Evolutionary conservation across 148 eudicot genomes (phyloP).

Genomic region (Vaccinium corymbosum): DNA sequence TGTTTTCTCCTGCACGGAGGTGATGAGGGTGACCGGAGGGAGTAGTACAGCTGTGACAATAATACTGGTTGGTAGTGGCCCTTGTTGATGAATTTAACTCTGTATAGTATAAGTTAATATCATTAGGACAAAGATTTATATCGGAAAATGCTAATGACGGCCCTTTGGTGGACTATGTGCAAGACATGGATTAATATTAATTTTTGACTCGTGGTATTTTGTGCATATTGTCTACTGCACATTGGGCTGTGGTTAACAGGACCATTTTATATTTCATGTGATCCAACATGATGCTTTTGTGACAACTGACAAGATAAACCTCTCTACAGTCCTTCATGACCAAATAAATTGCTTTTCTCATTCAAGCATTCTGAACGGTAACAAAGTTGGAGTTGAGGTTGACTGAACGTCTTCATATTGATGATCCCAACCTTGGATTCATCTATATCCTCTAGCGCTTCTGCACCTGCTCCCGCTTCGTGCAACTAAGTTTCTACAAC

Average conservation of each 20-base stretch:
- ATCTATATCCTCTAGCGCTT: neutral
- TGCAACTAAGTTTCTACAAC: neutral
- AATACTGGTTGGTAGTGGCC: neutral
- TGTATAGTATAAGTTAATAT: neutral
- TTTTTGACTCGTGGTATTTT: neutral
- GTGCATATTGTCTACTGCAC: neutral
- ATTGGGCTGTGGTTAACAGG: neutral
- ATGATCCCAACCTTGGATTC: too few species aligned
- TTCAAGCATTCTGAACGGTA: neutral
- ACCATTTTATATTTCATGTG: neutral
- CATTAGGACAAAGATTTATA: neutral
- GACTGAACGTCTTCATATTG: neutral
- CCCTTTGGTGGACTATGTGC: neutral
- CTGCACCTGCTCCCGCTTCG: neutral
- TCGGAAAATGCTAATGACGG: neutral
- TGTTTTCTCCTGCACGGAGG: neutral
- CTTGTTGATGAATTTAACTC: neutral
- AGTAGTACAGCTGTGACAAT: neutral
- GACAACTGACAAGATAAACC: neutral
- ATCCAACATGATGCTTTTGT: neutral
- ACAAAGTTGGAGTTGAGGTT: neutral
- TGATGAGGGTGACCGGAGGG: neutral
- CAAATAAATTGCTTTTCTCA: neutral
- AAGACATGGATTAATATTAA: neutral
- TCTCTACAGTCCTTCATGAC: neutral